Evolutionary conservation across 306 rosid genomes (phyloP).

Genomic region (Castanea sativa): DNA sequence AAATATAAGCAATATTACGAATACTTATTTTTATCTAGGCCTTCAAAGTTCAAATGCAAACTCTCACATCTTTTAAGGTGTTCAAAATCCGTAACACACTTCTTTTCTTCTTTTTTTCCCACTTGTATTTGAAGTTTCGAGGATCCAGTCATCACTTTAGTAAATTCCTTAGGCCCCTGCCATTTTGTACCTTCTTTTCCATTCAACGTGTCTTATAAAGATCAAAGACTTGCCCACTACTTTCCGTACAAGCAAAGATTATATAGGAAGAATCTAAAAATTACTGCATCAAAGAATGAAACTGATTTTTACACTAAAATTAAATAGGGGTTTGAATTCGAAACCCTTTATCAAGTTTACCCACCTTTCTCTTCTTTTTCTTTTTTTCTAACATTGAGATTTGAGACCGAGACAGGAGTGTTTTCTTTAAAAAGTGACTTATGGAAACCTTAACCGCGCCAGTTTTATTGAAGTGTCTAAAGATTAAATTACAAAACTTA

Average conservation of each 20-base stretch:
- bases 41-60: not conserved
- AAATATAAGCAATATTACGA: not conserved
- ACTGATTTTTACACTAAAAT: not conserved
- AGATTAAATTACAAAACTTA: no score
- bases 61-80: not conserved
- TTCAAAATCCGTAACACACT: not conserved
- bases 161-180: not conserved
- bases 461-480: no score
- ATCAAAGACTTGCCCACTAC: not conserved
- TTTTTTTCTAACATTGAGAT: no score
- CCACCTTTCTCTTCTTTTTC: no score
- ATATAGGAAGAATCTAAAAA: not conserved
- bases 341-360: no score
- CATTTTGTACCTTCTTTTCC: not conserved
- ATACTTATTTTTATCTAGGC: not conserved
- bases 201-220: not conserved
- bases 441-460: no score
- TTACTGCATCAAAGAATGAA: not conserved
- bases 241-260: not conserved
- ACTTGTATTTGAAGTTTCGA: not conserved
- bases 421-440: no score
- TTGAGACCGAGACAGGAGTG: no score
- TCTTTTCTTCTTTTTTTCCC: not conserved
- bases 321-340: not conserved
- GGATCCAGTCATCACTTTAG: not conserved